phyloP scores from a whole-genome alignment of 2,329 filamentous ascomycete genomes.

The Epichloe typhina region DNA sequence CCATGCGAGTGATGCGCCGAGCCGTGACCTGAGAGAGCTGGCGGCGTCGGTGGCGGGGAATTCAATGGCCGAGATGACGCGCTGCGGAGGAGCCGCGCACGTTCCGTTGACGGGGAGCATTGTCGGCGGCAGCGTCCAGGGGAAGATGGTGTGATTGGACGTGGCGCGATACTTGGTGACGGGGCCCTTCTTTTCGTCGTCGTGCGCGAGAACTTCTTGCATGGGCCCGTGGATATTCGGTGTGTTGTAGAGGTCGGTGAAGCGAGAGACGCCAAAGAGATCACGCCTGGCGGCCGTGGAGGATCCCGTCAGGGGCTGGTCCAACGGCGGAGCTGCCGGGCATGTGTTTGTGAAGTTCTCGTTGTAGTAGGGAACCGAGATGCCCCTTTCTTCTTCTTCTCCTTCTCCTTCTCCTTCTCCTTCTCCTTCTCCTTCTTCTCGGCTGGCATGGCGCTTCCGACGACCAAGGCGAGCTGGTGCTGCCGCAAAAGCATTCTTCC shows the following conservation, averaged over 20 bases:
- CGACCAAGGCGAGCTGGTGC: neutral
- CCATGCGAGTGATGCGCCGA: constrained; percentile 22
- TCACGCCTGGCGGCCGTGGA: constrained; percentile 67
- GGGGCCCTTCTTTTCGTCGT: constrained; percentile 33
- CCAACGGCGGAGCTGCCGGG: constrained; percentile 41
- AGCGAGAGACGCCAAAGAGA: constrained; percentile 76
- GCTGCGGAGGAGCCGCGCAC: constrained; percentile 59
- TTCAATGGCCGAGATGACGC: constrained; percentile 55
- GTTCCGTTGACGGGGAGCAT: constrained; percentile 65
- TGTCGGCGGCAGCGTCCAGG: constrained; percentile 75
- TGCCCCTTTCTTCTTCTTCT: constrained; percentile 1
- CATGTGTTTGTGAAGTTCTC: constrained; percentile 47
- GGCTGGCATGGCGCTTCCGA: constrained; percentile 3
- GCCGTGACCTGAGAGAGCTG: constrained; percentile 19
- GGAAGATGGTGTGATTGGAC: constrained; percentile 75
- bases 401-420: neutral
- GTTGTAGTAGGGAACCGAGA: constrained; percentile 25
- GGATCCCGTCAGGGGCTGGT: constrained; percentile 59
- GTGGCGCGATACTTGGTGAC: constrained; percentile 33
- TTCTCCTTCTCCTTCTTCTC: neutral
- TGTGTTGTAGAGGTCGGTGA: constrained; percentile 70
- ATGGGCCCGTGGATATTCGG: constrained; percentile 45
- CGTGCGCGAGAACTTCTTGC: constrained; percentile 26
- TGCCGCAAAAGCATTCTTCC: constrained; percentile 7
- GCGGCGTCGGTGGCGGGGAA: constrained; percentile 37